Conservation (phyloP, 1,284 basidiomycete genomes). For the Sporisorium graminicola region DNA sequence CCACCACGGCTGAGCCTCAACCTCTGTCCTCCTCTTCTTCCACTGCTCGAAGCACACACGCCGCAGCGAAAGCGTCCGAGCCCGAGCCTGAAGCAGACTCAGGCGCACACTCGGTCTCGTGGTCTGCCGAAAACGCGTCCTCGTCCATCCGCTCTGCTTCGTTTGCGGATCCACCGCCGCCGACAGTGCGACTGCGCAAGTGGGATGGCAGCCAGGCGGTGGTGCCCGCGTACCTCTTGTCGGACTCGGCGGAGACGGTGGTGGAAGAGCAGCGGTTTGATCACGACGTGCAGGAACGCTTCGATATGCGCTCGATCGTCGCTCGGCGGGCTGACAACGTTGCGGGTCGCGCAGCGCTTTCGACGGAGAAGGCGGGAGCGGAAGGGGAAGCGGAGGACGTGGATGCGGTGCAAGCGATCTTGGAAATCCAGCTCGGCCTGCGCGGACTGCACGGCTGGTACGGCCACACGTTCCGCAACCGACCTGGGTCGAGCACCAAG, state of each 20-base stretch:
- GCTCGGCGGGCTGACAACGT: not conserved
- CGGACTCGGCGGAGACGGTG: constrained; percentile 1
- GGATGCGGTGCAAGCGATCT: constrained; percentile 12
- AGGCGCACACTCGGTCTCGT: not conserved
- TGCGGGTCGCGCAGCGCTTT: not conserved
- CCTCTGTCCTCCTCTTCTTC: not conserved
- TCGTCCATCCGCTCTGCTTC: not conserved
- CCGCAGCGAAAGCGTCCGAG: not conserved
- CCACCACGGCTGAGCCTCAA: not conserved
- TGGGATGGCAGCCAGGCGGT: constrained; percentile 26
- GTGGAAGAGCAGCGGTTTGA: constrained; percentile 28
- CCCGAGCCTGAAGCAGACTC: too few relatives aligned
- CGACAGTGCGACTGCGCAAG: constrained; percentile 22
- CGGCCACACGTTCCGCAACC: constrained; percentile 15
- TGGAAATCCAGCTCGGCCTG: constrained; percentile 26
- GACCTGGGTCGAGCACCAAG: not conserved
- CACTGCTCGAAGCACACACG: not conserved
- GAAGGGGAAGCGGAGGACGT: constrained; percentile 9
- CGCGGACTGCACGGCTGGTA: constrained; percentile 30
- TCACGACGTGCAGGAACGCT: constrained; percentile 4
- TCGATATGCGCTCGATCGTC: not conserved
- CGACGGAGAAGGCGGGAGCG: too few relatives aligned
- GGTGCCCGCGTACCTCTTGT: constrained; percentile 16
- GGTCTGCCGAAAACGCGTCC: not conserved
- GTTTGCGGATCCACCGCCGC: not conserved